Evolutionary conservation across 2,329 filamentous ascomycete species (phyloP), one percentile per base, ranked within the genome.

Genomic region (Botrytis byssoidea): DNA sequence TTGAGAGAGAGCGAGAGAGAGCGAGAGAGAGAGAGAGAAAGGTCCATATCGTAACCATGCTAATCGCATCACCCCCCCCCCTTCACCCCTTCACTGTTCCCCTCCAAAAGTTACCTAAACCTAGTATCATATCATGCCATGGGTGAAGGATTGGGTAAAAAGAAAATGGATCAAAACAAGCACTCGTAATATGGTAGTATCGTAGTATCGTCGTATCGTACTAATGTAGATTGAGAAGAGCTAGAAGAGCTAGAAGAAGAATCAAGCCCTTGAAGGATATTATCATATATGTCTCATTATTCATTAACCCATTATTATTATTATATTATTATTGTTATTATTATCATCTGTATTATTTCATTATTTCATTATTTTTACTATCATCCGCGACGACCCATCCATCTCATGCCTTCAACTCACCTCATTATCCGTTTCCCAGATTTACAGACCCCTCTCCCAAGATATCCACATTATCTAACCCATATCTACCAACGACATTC

Each of bases 401-500:
- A 68, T 68, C 65, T 48, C 25, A 35, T 46, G 32, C 42, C n/a
- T 12, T 67, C 65, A 67, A 67, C 44, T 67, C 65, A 67, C 46
- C 44, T 67, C 65, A 67, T 55, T 32, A 40, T 68, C 46, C 65
- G 20, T 68, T 57, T 68, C 66, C 48, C 48, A 57, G 48, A 68
- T 68, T 68, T 25, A 48, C 66, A 68, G 66, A 57, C 66, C 65
- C 65, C 35, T 68, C 65, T 42, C 48, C 35, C 66, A 69, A 69
- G 66, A 69, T 57, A 57, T 57, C 66, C 66, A 69, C 66, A 69
- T n/a, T 57, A 57, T 57, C 46, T 69, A 29, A 25, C 35, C n/a
- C 66, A 69, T 69, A 57, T 69, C 48, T 69, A 69, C 66, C 66
- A 69, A 69, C 66, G 14, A 69, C 48, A 32, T 57, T 69, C 48